phyloP scores from a whole-genome alignment of 768 basidiomycete species.

The button mushroom (Agaricus bisporus) region DNA sequence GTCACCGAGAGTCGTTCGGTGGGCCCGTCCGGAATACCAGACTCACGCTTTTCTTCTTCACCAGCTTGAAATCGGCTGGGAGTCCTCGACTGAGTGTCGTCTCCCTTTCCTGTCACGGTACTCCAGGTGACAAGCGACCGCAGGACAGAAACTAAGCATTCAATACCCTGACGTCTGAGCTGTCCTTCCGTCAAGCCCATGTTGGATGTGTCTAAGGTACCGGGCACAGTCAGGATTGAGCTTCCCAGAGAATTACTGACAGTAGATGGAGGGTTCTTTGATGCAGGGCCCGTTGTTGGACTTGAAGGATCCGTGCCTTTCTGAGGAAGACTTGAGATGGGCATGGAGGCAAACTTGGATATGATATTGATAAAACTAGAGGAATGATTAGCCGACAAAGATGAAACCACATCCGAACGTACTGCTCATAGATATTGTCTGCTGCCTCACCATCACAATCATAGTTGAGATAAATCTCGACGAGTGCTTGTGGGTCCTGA shows the following conservation, averaged over 20 bases:
- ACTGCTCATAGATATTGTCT: constrained; percentile 98
- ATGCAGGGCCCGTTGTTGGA: constrained; percentile 50
- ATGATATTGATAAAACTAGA: constrained; percentile 88
- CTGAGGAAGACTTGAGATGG: constrained; percentile 39
- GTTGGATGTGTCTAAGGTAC: constrained; percentile 58
- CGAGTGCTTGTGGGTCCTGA: constrained; percentile 95
- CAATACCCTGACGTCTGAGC: constrained; percentile 86
- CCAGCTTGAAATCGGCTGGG: constrained; percentile 38
- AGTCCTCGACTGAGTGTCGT: constrained; percentile 32
- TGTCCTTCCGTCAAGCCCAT: constrained; percentile 78
- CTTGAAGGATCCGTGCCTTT: constrained; percentile 54
- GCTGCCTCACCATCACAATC: constrained; percentile 93
- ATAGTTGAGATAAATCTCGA: constrained; percentile 98
- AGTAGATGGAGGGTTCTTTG: constrained; percentile 30
- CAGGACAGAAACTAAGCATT: constrained; percentile 84
- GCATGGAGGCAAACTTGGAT: constrained; percentile 78
- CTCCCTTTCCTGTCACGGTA: constrained; percentile 44
- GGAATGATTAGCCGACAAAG: not conserved
- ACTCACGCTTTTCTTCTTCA: constrained; percentile 51
- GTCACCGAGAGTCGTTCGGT: constrained; percentile 46
- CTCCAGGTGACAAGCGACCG: constrained; percentile 92
- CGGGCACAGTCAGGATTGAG: constrained; percentile 57
- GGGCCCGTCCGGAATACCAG: constrained; percentile 49
- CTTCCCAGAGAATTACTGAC: constrained; percentile 47
- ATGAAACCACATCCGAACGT: constrained; percentile 21